These are phyloP conservation scores for Phytophthora pluvialis DNA, from an alignment of 352 stramenopile species.

Conservation along the genomic window DNA sequence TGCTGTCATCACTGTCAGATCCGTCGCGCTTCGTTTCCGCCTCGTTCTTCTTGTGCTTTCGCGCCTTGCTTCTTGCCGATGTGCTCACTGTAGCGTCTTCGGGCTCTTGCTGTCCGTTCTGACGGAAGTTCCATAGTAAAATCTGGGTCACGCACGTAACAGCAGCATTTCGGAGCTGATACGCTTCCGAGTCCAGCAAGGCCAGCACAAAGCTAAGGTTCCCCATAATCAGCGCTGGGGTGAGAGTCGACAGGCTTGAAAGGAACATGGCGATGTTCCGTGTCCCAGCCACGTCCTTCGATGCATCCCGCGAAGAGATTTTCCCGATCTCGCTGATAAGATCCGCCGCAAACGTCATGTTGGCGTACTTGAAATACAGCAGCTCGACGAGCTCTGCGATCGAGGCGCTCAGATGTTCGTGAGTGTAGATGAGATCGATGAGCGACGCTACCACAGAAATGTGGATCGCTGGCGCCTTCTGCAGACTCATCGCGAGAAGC, in stretches of 20 bases:
- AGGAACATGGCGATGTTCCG: slow-evolving; percentile 82
- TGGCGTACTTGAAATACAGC: slow-evolving; percentile 67
- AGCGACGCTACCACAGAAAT: slow-evolving; percentile 74
- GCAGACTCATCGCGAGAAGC: slow-evolving; percentile 65
- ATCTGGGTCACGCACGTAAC: slow-evolving; percentile 83
- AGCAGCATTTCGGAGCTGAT: slow-evolving; percentile 76
- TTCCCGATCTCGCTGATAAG: slow-evolving; percentile 81
- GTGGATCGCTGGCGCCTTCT: slow-evolving; percentile 69
- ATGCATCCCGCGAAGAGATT: slow-evolving; percentile 71
- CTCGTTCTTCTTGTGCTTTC: slow-evolving; percentile 28
- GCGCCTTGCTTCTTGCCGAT: slow-evolving; percentile 17
- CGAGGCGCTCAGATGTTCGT: slow-evolving; percentile 67
- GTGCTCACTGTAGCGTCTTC: slow-evolving; percentile 21
- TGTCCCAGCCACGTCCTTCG: slow-evolving; percentile 73
- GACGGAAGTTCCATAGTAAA: slow-evolving; percentile 75
- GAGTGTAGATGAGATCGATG: slow-evolving; percentile 76
- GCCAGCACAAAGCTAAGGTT: slow-evolving; percentile 82
- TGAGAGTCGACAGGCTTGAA: slow-evolving; percentile 64
- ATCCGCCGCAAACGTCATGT: slow-evolving; percentile 67
- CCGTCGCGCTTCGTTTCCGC: slow-evolving; percentile 28
- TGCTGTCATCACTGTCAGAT: slow-evolving; percentile 33
- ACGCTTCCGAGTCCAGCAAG: slow-evolving; percentile 78
- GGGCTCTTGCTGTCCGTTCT: slow-evolving; percentile 45
- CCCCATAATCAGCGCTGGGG: slow-evolving; percentile 70
- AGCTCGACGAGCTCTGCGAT: slow-evolving; percentile 72